phyloP scores from a whole-genome alignment of 2,329 filamentous ascomycete genomes.

The Colletotrichum australisinense region DNA sequence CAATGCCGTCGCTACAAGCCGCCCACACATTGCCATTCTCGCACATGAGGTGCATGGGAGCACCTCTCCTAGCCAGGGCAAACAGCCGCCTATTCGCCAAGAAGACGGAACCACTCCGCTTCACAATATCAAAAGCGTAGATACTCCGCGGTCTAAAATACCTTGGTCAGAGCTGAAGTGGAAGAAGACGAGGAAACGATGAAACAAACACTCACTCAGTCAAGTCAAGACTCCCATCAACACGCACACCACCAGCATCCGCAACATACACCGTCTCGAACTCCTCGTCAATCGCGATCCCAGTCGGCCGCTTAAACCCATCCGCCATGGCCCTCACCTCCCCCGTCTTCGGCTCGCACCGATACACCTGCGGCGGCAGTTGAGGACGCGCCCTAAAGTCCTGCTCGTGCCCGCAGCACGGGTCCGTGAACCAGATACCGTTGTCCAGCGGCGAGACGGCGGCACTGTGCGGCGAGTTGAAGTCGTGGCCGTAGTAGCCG shows the following conservation, averaged over 20 bases:
- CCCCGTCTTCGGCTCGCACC: slow-evolving; percentile 52
- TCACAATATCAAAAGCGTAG: slow-evolving; percentile 61
- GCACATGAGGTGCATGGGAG: slow-evolving; percentile 56
- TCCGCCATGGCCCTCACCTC: slow-evolving; percentile 60
- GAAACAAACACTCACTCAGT: slow-evolving; percentile 33
- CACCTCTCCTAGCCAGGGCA: slow-evolving; percentile 57
- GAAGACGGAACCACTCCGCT: slow-evolving; percentile 49
- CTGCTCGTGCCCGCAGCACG: slow-evolving; percentile 55
- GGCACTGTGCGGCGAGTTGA: slow-evolving; percentile 60
- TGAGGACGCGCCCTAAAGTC: slow-evolving; percentile 56
- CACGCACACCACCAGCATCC: slow-evolving; percentile 44
- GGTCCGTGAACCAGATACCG: slow-evolving; percentile 62
- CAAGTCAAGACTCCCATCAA: slow-evolving; percentile 27
- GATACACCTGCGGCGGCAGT: slow-evolving; percentile 61
- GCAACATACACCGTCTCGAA: slow-evolving; percentile 55
- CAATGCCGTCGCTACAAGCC: slow-evolving; percentile 60
- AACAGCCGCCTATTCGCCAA: slow-evolving; percentile 63
- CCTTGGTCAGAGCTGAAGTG: background rate
- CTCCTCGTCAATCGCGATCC: slow-evolving; percentile 52
- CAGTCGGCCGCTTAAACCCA: slow-evolving; percentile 56
- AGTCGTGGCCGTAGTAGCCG: slow-evolving; percentile 56
- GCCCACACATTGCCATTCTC: slow-evolving; percentile 60
- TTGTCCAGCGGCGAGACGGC: slow-evolving; percentile 49
- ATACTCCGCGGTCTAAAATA: slow-evolving; percentile 47
- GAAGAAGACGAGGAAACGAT: background rate